A percentile compares a stretch with the other conserved stretches of the same genome.
Evolutionary conservation across 805 yeast genomes (phyloP).

Genomic region (Hanseniaspora lachancei): DNA sequence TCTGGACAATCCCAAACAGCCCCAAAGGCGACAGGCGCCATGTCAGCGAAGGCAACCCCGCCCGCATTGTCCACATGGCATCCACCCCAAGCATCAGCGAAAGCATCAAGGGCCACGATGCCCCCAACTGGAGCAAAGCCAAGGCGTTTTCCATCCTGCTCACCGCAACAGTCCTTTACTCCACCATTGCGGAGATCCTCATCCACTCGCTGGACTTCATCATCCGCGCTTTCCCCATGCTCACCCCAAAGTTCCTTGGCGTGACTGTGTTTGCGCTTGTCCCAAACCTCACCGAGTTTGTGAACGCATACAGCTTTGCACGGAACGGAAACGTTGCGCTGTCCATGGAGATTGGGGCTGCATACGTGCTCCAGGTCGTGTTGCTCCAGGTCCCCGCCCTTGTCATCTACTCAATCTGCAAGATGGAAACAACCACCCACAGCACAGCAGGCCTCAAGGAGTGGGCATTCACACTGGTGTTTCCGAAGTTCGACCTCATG

Average conservation of each 20-base stretch:
- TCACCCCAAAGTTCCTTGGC: slow-evolving; percentile 83
- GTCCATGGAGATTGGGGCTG: slow-evolving; percentile 96
- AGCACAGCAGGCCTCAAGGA: slow-evolving; percentile 16
- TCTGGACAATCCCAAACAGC: slow-evolving; percentile 66
- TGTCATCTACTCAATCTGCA: slow-evolving; percentile 59
- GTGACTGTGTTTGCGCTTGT: slow-evolving; percentile 89
- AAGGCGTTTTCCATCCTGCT: slow-evolving; percentile 74
- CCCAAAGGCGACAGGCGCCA: neutral
- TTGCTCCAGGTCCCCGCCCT: slow-evolving; percentile 84
- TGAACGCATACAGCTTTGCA: slow-evolving; percentile 94
- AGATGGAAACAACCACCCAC: slow-evolving; percentile 25
- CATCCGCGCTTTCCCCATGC: slow-evolving; percentile 51
- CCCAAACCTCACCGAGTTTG: slow-evolving; percentile 92
- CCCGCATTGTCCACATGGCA: slow-evolving; percentile 4
- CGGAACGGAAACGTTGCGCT: slow-evolving; percentile 90
- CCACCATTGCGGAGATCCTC: slow-evolving; percentile 84
- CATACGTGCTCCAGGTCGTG: slow-evolving; percentile 92
- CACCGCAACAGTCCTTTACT: slow-evolving; percentile 75
- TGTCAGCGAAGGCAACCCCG: too few species aligned
- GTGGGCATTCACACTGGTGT: slow-evolving; percentile 62
- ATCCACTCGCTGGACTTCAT: slow-evolving; percentile 90
- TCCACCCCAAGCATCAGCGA: neutral
- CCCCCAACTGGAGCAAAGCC: slow-evolving; percentile 88
- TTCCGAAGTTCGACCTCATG: slow-evolving; percentile 91
- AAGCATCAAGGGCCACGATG: slow-evolving; percentile 44